phyloP scores from a whole-genome alignment of 192 early-diverging fungal genomes.

The Rhizophlyctis rosea region DNA sequence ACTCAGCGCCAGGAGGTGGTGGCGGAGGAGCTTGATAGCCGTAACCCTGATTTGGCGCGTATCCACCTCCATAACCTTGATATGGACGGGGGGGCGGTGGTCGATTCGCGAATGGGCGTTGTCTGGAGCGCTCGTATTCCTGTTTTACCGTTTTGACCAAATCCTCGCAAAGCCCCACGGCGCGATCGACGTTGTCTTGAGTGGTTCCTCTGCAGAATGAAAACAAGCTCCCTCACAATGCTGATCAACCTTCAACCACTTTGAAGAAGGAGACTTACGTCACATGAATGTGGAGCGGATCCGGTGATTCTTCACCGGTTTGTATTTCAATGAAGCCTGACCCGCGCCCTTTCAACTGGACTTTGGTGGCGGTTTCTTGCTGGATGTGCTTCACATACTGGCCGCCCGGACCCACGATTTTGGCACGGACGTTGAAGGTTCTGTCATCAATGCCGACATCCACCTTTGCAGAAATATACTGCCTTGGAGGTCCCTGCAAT shows the following conservation, averaged over 20 bases:
- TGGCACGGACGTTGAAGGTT: conserved; percentile 80
- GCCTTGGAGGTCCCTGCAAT: conserved; percentile 9
- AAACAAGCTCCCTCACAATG: background rate
- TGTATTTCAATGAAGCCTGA: conserved; percentile 73
- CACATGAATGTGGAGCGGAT: conserved; percentile 80
- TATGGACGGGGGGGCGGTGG: conserved; percentile 2
- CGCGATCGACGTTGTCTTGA: conserved; percentile 67
- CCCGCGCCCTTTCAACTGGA: conserved; percentile 80
- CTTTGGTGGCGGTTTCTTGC: conserved; percentile 67
- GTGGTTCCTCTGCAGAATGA: conserved; percentile 45
- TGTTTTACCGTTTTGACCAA: conserved; percentile 73
- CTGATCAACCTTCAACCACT: background rate
- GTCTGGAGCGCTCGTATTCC: conserved; percentile 57
- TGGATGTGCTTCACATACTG: conserved; percentile 87
- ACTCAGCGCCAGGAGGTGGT: background rate
- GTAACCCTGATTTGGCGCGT: background rate
- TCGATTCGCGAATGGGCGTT: conserved; percentile 4
- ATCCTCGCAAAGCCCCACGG: conserved; percentile 67
- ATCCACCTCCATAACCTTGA: background rate
- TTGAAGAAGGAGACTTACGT: conserved; percentile 48
- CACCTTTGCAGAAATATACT: conserved; percentile 53
- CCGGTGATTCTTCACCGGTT: conserved; percentile 62
- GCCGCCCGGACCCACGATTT: conserved; percentile 80
- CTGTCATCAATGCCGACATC: conserved; percentile 71
- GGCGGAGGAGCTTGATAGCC: conserved; percentile 1